Conservation (phyloP, 2,329 filamentous ascomycete genomes). For the Diatrype stigma region DNA sequence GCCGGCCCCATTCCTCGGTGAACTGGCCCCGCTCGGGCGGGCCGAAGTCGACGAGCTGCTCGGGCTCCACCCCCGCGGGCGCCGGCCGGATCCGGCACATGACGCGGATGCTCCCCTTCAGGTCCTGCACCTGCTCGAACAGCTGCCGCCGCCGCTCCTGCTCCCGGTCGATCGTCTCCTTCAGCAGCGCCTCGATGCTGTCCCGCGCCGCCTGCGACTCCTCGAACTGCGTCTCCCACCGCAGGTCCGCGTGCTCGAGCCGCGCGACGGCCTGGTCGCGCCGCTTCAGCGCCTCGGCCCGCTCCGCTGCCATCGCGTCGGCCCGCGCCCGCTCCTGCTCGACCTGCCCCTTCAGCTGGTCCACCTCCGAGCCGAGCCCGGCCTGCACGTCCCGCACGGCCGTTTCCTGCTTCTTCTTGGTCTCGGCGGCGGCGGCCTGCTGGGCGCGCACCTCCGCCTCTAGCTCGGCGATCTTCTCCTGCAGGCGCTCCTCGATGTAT, state of each 20-base stretch:
- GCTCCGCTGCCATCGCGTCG: not conserved
- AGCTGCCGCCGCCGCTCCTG: conserved; percentile 71
- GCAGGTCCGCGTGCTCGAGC: not conserved
- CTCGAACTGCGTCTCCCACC: conserved; percentile 1
- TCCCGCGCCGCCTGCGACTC: not conserved
- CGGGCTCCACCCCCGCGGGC: conserved; percentile 51
- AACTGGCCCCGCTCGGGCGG: conserved; percentile 58
- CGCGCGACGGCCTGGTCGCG: not conserved
- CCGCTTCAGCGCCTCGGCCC: not conserved
- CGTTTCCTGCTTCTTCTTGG: not conserved
- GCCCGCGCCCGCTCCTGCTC: not conserved
- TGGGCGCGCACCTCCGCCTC: not conserved
- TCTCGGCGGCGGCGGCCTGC: no score
- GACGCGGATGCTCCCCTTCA: conserved; percentile 95
- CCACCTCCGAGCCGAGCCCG: no score
- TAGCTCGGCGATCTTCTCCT: not conserved
- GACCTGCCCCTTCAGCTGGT: not conserved
- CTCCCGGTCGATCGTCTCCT: conserved; percentile 75
- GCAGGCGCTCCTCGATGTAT: not conserved
- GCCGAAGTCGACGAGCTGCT: conserved; percentile 39
- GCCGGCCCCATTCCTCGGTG: conserved; percentile 75
- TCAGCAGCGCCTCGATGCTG: not conserved
- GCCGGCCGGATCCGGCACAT: conserved; percentile 88
- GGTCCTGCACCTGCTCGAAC: conserved; percentile 91
- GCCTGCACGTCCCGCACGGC: no score